These are phyloP conservation scores for Metschnikowia matae DNA, from an alignment of 805 yeast genomes.

Conservation along the genomic window DNA sequence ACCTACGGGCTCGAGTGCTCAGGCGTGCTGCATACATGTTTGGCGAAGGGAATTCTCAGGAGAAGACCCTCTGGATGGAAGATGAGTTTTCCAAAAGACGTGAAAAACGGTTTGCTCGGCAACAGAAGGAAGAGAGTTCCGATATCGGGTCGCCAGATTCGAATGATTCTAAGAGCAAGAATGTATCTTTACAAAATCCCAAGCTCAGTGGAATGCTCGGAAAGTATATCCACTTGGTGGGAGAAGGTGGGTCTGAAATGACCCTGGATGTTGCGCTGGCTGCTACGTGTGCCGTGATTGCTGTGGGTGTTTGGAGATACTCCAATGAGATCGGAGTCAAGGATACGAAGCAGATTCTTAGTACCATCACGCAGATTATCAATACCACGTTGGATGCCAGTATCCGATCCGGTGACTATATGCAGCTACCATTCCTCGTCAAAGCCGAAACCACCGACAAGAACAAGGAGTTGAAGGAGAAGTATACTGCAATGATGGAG, in stretches of 20 bases:
- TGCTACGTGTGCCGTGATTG: slow-evolving; percentile 24
- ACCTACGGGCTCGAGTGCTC: slow-evolving; percentile 70
- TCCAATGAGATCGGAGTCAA: slow-evolving; percentile 2
- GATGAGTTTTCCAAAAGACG: slow-evolving; percentile 66
- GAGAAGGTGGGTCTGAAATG: slow-evolving; percentile 29
- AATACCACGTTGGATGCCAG: slow-evolving; percentile 11
- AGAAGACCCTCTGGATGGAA: slow-evolving; percentile 65
- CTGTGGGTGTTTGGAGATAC: slow-evolving; percentile 13
- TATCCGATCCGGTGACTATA: slow-evolving; percentile 10
- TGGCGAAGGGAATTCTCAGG: slow-evolving; percentile 55
- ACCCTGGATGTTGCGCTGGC: slow-evolving; percentile 27
- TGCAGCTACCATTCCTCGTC: slow-evolving; percentile 12
- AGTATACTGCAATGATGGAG: slow-evolving; percentile 1
- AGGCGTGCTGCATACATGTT: slow-evolving; percentile 66
- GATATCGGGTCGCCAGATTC: background rate
- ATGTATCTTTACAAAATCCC: slow-evolving; percentile 20
- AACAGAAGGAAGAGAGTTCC: slow-evolving; percentile 25
- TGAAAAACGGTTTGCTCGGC: slow-evolving; percentile 52
- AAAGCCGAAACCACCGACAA: slow-evolving; percentile 1
- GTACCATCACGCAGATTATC: slow-evolving; percentile 11
- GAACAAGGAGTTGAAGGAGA: background rate
- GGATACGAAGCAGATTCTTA: slow-evolving; percentile 6
- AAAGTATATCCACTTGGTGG: slow-evolving; percentile 35
- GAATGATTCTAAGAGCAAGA: background rate
- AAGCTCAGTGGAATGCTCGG: slow-evolving; percentile 24